These are phyloP conservation scores for Penicillium manginii DNA, from an alignment of 495 filamentous ascomycete species.

Conservation along the genomic window DNA sequence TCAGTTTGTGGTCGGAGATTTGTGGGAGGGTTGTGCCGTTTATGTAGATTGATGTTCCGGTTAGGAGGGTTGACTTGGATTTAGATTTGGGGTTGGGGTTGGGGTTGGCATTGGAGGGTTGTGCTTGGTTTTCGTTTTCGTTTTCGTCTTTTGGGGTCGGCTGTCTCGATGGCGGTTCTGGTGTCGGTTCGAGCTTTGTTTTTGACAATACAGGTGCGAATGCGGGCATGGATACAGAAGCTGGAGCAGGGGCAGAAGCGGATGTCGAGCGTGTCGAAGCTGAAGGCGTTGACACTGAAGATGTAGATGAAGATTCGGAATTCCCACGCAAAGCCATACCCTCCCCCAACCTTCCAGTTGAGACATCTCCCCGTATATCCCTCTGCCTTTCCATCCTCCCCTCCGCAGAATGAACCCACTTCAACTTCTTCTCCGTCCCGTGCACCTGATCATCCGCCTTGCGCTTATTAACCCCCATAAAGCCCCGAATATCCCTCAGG, in stretches of 20 bases:
- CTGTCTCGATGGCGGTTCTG: background rate
- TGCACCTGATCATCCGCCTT: conserved; percentile 22
- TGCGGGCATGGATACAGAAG: background rate
- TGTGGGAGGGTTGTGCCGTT: conserved; percentile 83
- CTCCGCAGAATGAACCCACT: background rate
- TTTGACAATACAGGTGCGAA: background rate
- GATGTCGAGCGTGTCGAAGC: too few species aligned
- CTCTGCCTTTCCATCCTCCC: background rate
- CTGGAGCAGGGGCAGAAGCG: background rate
- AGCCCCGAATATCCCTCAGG: conserved; percentile 43
- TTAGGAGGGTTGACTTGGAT: conserved; percentile 54
- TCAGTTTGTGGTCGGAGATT: conserved; percentile 86
- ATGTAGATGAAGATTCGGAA: background rate
- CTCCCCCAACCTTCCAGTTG: too few species aligned
- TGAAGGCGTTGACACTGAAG: too few species aligned
- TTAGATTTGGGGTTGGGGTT: background rate
- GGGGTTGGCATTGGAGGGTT: background rate
- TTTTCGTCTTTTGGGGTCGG: background rate
- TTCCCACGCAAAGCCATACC: too few species aligned
- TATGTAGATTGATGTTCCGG: conserved; percentile 74
- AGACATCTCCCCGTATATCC: background rate
- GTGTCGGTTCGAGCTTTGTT: background rate
- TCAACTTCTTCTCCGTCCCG: conserved; percentile 19
- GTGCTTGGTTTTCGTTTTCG: background rate
- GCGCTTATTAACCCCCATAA: conserved; percentile 37